Evolutionary conservation across 2,329 filamentous ascomycete species (phyloP).

Genomic region (Rhexocercosporidium sp.): DNA sequence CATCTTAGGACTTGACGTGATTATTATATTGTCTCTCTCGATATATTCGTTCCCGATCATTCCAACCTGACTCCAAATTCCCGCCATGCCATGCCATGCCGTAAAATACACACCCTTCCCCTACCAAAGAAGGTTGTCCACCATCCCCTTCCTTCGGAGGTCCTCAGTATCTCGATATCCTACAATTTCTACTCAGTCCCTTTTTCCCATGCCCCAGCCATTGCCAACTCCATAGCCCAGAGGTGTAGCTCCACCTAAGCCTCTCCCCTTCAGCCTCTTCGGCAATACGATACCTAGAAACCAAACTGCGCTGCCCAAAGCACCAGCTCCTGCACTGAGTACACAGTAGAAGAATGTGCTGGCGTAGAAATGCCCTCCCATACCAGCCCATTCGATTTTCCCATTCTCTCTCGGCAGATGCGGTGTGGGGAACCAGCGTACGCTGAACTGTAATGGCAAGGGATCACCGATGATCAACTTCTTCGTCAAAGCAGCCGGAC

Average conservation of each 20-base stretch:
- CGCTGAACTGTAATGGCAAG: constrained; percentile 76
- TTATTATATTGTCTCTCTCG: constrained; percentile 4
- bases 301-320: constrained; percentile 59
- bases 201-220: constrained; percentile 33
- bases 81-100: background rate
- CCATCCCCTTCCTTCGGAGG: too few relatives aligned
- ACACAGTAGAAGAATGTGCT: constrained; percentile 68
- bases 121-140: background rate
- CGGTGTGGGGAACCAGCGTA: constrained; percentile 85
- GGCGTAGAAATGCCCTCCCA: constrained; percentile 67
- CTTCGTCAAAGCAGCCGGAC: constrained; percentile 58
- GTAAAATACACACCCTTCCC: background rate
- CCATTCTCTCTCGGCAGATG: constrained; percentile 71
- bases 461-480: constrained; percentile 84
- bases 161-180: background rate
- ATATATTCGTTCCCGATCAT: background rate
- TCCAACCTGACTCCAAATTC: constrained; percentile 1
- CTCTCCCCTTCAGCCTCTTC: constrained; percentile 40
- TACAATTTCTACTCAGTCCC: constrained; percentile 12
- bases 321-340: constrained; percentile 62
- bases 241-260: constrained; percentile 37
- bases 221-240: constrained; percentile 37
- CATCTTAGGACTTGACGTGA: background rate
- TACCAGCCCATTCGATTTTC: constrained; percentile 67
- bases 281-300: constrained; percentile 66